Evolutionary conservation across 306 rosid genomes (phyloP), one percentile per base, ranked within the genome.

Genomic region (Castanospermum australe): DNA sequence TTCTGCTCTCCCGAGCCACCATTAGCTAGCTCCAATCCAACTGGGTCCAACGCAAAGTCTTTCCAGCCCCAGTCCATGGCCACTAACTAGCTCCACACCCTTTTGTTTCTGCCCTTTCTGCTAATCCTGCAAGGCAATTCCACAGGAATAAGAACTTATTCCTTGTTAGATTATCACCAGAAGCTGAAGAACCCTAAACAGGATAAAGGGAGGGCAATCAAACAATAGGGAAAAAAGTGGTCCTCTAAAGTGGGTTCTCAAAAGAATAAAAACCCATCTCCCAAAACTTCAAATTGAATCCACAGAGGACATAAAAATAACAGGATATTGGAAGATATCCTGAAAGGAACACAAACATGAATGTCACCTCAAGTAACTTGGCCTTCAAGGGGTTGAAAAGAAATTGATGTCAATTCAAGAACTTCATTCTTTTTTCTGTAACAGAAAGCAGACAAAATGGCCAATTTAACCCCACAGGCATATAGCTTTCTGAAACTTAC

Each of bases 1-100:
- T 38, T 72, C 83, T 70, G 75, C 17, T 22, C 65, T 24, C 48
- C 78, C 15, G 21, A 72, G 44, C 62, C 65, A 21, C 41, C 18
- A 21, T 17, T 55, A 7, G 42, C 67, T 14, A 42, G 50, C 60
- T 77, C 90, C 65, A 89, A 76, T 69, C 76, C 92, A 62, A 73
- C 73, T 41, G 90, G 82, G 80, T 94, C 91, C 92, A 93, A 90
- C 42, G 86, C 84, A 77, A 88, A 80, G n/a, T 88, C 92, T 72
- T 84, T 86, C 89, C 91, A 90, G 51, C 87, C 92, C 98, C 97
- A 95, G 67, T 95, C 98, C 99, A 95, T 94, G 38, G 41, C 59
- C 84, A 77, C 25, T 70, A 72, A 54, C 66, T 35, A 22, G 68
- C 42, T 73, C 71, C 42, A 63, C 63, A 71, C 79, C 24, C 47